A percentile compares a stretch with the other conserved stretches of the same genome.
These are phyloP conservation scores for Thelephora terrestris DNA, from an alignment of 1,284 basidiomycete genomes.

Conservation along the genomic window DNA sequence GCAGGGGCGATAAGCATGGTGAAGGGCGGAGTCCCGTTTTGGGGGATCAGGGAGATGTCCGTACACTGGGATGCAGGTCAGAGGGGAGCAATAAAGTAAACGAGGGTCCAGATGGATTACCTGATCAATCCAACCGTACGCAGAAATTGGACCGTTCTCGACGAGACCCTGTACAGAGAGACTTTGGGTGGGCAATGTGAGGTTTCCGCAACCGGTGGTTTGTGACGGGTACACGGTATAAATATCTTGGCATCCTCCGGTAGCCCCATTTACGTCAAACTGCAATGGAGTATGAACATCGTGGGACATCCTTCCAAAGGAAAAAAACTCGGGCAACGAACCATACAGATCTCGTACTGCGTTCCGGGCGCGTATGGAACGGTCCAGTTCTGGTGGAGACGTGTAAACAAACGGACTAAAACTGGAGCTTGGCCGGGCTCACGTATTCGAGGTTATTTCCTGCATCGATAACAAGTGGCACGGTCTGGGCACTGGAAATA, in stretches of 20 bases:
- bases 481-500: constrained; percentile 30
- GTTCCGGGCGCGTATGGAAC: constrained; percentile 51
- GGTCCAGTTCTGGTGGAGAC: constrained; percentile 35
- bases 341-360: constrained; percentile 60
- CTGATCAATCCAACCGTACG: constrained; percentile 50
- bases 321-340: constrained; percentile 14
- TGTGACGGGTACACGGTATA: constrained; percentile 38
- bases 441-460: constrained; percentile 39
- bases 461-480: constrained; percentile 42
- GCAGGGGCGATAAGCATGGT: constrained; percentile 47
- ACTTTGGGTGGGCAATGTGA: constrained; percentile 33
- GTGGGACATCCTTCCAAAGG: background rate
- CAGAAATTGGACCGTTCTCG: constrained; percentile 37
- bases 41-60: constrained; percentile 40
- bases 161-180: constrained; percentile 36
- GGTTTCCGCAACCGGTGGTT: constrained; percentile 34
- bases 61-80: constrained; percentile 31
- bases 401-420: background rate
- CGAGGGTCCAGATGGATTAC: constrained; percentile 18
- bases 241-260: constrained; percentile 49
- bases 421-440: constrained; percentile 14
- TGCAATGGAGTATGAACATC: constrained; percentile 12
- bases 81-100: background rate
- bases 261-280: constrained; percentile 44
- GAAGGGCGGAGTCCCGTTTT: constrained; percentile 50